phyloP scores from a whole-genome alignment of 768 basidiomycete species.

The Boletales sp. region DNA sequence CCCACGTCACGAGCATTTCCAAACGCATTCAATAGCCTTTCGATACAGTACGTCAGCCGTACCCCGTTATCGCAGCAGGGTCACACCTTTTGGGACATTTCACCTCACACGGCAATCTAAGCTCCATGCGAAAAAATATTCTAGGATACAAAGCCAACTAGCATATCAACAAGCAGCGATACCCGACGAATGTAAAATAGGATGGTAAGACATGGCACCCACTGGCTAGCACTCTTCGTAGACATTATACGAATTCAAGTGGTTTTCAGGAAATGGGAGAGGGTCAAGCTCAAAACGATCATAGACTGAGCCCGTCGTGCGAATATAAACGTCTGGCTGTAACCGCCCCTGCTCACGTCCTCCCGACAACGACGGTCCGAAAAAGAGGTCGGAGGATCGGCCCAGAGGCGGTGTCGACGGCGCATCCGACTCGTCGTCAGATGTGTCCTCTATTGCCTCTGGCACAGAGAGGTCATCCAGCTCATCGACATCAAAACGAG shows the following conservation, averaged over 20 bases:
- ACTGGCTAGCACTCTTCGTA: slow-evolving; percentile 74
- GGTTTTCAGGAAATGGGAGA: slow-evolving; percentile 60
- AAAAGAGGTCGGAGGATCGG: slow-evolving; percentile 54
- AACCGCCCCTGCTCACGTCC: slow-evolving; percentile 50
- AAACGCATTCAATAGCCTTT: slow-evolving; percentile 65
- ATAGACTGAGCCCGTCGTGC: slow-evolving; percentile 55
- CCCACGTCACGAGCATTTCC: slow-evolving; percentile 49
- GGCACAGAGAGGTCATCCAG: slow-evolving; percentile 68
- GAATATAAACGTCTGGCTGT: slow-evolving; percentile 58
- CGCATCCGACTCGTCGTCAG: slow-evolving; percentile 81
- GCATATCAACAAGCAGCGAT: slow-evolving; percentile 25
- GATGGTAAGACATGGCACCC: slow-evolving; percentile 25
- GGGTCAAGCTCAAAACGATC: slow-evolving; percentile 68
- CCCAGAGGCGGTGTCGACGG: slow-evolving; percentile 59
- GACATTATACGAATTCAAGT: slow-evolving; percentile 45
- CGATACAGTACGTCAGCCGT: slow-evolving; percentile 48
- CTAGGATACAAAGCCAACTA: slow-evolving; percentile 29
- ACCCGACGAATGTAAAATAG: slow-evolving; percentile 23
- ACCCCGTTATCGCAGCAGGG: slow-evolving; percentile 18
- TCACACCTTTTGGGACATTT: slow-evolving; percentile 26
- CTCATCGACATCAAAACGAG: slow-evolving; percentile 62
- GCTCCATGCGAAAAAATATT: neutral
- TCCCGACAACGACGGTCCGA: slow-evolving; percentile 46
- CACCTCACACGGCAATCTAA: neutral
- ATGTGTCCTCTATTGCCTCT: slow-evolving; percentile 80